Evolutionary conservation across 805 yeast species (phyloP), one percentile per base, ranked within the genome.

Genomic region (Candida schatavii): DNA sequence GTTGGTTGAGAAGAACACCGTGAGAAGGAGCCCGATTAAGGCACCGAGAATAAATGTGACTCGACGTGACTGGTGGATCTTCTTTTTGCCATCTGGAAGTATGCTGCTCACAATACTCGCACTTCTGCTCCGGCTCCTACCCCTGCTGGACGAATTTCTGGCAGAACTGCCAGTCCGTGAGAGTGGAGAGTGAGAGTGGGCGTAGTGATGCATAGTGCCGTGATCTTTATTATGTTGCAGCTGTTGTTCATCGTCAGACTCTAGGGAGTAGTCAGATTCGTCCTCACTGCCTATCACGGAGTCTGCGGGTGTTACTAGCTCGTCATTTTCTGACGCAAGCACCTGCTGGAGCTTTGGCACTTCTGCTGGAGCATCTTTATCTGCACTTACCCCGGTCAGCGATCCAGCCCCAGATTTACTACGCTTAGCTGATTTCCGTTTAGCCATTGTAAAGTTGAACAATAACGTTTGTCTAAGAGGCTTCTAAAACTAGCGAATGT

Each of bases 31-130:
- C 13, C 97, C 97, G 11, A 87, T 46, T 1, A 87, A 35, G 0
- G 95, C 80, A 35, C 97, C 97, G 30, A 86, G 56, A 0, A 83
- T 49, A 50, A 87, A 85, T 6, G 80, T 70, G 17, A 80, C 70
- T 40, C 87, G 62, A 50, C 82, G 74, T 2, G 87, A 72, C 43
- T 74, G 77, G 59, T 70, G 59, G 27, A 70, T 36, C 25, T 22
- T 36, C 19, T 36, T 35, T 6, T 15, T 19, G 38, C 13, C 27
- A 13, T 33, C 36, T 5, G 10, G 23, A 9, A 5, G 6, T 20
- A 11, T 21, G 36, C 20, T 33, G 36, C 19, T 13, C 9, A 14
- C 36, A 23, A 11, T 9, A 5, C 20, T 13, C 6, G 17, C 21
- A 5, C 35, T 31, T 33, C 36, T 10, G 17, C 15, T 20, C 22